A percentile compares a stretch with the other conserved stretches of the same genome.
phyloP scores from a whole-genome alignment of 2,329 filamentous ascomycete genomes.

The Sordariomycetes sp. region DNA sequence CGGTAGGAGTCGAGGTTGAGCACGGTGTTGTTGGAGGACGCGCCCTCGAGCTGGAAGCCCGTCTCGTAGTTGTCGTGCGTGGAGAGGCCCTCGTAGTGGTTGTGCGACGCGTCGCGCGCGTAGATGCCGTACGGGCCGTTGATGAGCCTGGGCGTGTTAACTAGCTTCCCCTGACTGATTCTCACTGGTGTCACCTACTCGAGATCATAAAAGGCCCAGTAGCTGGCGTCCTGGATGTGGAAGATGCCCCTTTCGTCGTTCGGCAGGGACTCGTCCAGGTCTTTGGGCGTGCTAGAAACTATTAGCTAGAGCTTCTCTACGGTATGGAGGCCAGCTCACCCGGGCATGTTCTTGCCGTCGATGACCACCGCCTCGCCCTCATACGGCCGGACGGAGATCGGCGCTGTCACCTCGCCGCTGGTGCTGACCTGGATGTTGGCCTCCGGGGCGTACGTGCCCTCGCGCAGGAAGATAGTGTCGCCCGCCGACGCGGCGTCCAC shows the following conservation, averaged over 20 bases:
- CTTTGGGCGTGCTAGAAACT: conserved; percentile 22
- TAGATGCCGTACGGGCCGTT: conserved; percentile 22
- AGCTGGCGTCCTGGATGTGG: conserved; percentile 29
- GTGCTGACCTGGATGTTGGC: conserved; percentile 36
- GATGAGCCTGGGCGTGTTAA: conserved; percentile 11
- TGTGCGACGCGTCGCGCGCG: conserved; percentile 18
- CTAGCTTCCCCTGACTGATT: neutral
- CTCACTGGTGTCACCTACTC: conserved; percentile 7
- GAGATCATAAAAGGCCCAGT: conserved; percentile 31
- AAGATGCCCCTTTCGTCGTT: conserved; percentile 29
- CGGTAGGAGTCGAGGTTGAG: conserved; percentile 27
- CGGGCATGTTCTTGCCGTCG: conserved; percentile 28
- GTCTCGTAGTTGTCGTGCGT: conserved; percentile 23
- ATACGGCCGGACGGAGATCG: conserved; percentile 30
- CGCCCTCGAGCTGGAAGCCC: conserved; percentile 20
- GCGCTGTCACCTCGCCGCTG: conserved; percentile 25
- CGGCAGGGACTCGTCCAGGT: conserved; percentile 23
- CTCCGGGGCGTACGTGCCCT: conserved; percentile 32
- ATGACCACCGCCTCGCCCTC: conserved; percentile 28
- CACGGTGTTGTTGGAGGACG: conserved; percentile 21
- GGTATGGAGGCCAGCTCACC: conserved; percentile 3
- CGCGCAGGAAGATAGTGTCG: conserved; percentile 31
- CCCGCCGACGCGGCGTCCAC: conserved; percentile 32
- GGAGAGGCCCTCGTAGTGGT: conserved; percentile 19
- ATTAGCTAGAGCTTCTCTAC: neutral